A percentile compares a stretch with the other conserved stretches of the same genome.
Evolutionary conservation across 768 basidiomycete species (phyloP).

Genomic region (Pleurotus ostreatus): DNA sequence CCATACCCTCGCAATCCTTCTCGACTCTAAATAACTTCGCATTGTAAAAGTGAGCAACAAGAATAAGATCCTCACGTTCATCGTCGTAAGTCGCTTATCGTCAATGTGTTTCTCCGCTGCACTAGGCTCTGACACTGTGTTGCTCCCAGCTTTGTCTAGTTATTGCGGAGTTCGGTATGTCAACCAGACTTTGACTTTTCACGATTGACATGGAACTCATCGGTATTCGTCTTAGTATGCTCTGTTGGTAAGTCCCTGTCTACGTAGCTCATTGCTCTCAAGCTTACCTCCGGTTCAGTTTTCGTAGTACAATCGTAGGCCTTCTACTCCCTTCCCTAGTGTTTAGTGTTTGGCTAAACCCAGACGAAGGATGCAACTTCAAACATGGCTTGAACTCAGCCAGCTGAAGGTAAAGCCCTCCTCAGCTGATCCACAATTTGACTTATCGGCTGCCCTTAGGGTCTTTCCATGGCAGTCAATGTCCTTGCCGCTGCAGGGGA

Average conservation of each 20-base stretch:
- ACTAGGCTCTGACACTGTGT: too few relatives aligned
- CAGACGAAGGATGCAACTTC: conserved; percentile 33
- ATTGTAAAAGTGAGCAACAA: conserved; percentile 42
- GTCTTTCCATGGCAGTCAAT: conserved; percentile 33
- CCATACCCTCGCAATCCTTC: background rate
- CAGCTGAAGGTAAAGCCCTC: conserved; percentile 35
- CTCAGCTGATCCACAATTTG: background rate
- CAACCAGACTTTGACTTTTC: background rate
- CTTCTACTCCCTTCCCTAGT: background rate
- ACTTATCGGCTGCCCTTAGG: conserved; percentile 23
- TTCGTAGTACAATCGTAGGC: conserved; percentile 47
- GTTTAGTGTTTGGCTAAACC: conserved; percentile 1
- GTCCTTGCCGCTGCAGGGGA: conserved; percentile 6
- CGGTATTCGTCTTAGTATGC: conserved; percentile 22
- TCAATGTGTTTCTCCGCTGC: background rate
- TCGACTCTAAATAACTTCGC: background rate
- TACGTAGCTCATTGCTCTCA: background rate
- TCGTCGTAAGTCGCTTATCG: conserved; percentile 31
- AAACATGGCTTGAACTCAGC: conserved; percentile 39
- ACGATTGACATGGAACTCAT: background rate
- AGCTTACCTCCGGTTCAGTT: conserved; percentile 21
- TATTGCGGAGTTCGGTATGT: conserved; percentile 47
- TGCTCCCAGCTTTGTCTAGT: conserved; percentile 35
- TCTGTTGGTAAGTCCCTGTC: conserved; percentile 33
- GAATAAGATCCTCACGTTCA: conserved; percentile 35